Base-by-base conservation (phyloP, 768 basidiomycete genomes). In the Sarcodon sp. region DNA sequence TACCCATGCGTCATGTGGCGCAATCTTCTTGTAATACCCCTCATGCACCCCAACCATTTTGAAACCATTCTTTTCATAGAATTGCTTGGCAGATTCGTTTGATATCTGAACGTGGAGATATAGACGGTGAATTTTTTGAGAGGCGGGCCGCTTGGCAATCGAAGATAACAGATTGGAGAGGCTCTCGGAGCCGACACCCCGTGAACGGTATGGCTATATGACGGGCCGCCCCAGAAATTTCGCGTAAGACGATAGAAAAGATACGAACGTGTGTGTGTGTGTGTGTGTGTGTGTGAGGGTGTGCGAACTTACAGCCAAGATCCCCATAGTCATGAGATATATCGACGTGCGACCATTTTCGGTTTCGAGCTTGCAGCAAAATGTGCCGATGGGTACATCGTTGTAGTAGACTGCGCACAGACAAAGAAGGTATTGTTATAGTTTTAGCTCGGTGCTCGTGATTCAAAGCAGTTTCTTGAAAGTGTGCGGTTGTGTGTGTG, bases 281-380 rank as follows among this genome's bases (percentile, higher is more conserved):
- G n/a, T n/a, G n/a, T n/a, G n/a, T n/a, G n/a, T n/a, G n/a, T n/a
- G n/a, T n/a, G 11, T 15, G 13, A 13, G 39, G n/a, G 21, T 33
- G 12, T 15, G 44, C 43, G 43, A 47, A 67, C 79, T 65, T 68
- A 91, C 88, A 48, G 87, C 88, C 48, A 93, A 78, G 53, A 93
- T 67, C 39, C 89, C 91, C 81, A 93, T 83, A 45, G 91, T 93
- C 83, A 91, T 88, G 59, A 92, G 72, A 66, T 93, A 93, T 50
- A 88, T 65, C 43, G 71, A 69, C 39, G 65, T 68, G 55, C 70
- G 64, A 41, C 68, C 73, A 8, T 41, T 41, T 57, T 78, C 76
- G 47, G 69, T 73, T 64, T 94, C 90, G 51, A 91, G 64, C 50
- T 87, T 77, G 67, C 86, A 89, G 63, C 87, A 90, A 57, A 92